A percentile compares a stretch with the other conserved stretches of the same genome.
These are phyloP conservation scores for Hirsutella rhossiliensis DNA, from an alignment of 2,329 filamentous ascomycete genomes.

Conservation along the genomic window DNA sequence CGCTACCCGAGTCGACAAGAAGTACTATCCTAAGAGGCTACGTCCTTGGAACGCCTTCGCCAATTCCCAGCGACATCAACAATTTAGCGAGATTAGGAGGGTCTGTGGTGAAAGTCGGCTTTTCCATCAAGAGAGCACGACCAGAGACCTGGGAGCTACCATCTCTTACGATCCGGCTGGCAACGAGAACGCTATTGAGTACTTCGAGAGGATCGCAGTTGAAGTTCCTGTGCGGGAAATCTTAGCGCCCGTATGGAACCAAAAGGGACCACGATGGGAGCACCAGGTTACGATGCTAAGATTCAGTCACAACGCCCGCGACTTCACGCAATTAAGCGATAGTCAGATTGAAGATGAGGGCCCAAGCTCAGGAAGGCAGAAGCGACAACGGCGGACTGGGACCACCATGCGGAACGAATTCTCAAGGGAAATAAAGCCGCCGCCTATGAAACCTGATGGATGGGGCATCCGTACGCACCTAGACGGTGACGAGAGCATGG, in stretches of 20 bases:
- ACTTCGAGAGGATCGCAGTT: too few relatives aligned
- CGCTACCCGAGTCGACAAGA: slow-evolving; percentile 6
- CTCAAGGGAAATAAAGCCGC: too few relatives aligned
- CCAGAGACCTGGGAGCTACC: too few relatives aligned
- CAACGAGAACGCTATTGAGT: too few relatives aligned
- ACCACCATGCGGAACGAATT: slow-evolving; percentile 5
- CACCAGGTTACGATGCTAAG: background rate
- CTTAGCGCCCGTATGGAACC: slow-evolving; percentile 2
- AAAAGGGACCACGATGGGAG: slow-evolving; percentile 3
- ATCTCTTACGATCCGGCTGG: too few relatives aligned
- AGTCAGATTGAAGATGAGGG: slow-evolving; percentile 1
- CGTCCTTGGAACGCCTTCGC: too few relatives aligned
- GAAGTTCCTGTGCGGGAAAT: too few relatives aligned
- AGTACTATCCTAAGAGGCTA: slow-evolving; percentile 11
- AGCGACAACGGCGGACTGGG: slow-evolving; percentile 2
- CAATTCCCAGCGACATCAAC: slow-evolving; percentile 1
- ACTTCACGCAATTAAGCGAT: slow-evolving; percentile 5
- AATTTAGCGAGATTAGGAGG: slow-evolving; percentile 7
- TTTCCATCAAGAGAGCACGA: too few relatives aligned
- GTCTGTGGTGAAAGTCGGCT: too few relatives aligned
- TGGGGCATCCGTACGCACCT: too few relatives aligned
- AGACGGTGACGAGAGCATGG: too few relatives aligned
- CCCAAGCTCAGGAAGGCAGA: background rate
- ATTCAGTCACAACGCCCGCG: slow-evolving; percentile 4
- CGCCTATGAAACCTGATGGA: too few relatives aligned